Conservation (phyloP, 169 alveolate genomes). For the Eimeria acervulina region DNA sequence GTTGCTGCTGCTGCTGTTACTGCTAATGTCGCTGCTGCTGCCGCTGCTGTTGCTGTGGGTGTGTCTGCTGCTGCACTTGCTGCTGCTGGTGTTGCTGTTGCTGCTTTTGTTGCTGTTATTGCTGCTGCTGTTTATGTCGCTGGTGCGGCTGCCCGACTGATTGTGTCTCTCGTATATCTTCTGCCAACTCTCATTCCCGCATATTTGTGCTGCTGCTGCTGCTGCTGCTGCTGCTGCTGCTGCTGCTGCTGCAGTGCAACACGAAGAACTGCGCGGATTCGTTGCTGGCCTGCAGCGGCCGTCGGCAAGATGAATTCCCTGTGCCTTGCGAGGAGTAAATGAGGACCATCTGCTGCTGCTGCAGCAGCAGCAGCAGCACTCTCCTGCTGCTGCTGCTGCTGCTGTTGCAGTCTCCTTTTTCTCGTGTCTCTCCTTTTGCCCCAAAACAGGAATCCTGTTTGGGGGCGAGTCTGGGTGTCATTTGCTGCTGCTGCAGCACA, state of each 20-base stretch:
- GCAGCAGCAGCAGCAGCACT: not conserved
- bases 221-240: not conserved
- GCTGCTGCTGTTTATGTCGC: no score
- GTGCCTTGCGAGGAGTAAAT: not conserved
- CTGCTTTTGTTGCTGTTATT: not conserved
- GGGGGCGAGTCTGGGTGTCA: not conserved
- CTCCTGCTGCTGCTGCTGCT: constrained; percentile 6
- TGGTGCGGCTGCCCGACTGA: not conserved
- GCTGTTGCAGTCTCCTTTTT: not conserved
- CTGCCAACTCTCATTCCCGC: no score
- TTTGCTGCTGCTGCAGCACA: constrained; percentile 1
- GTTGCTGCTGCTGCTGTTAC: not conserved
- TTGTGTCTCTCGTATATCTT: not conserved
- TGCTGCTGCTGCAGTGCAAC: constrained; percentile 52
- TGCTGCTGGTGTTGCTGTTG: not conserved
- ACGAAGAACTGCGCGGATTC: constrained; percentile 33
- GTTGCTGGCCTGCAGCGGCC: constrained; percentile 23
- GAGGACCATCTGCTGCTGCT: not conserved
- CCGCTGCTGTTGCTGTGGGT: no score
- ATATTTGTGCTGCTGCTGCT: no score
- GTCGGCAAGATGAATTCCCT: not conserved
- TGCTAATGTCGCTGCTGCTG: no score
- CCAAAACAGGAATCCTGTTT: not conserved
- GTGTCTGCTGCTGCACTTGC: not conserved
- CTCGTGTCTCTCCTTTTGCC: not conserved